Evolutionary conservation across 2,329 filamentous ascomycete genomes (phyloP), one percentile per base, ranked within the genome.

Genomic region (Colletotrichum endophyticum): DNA sequence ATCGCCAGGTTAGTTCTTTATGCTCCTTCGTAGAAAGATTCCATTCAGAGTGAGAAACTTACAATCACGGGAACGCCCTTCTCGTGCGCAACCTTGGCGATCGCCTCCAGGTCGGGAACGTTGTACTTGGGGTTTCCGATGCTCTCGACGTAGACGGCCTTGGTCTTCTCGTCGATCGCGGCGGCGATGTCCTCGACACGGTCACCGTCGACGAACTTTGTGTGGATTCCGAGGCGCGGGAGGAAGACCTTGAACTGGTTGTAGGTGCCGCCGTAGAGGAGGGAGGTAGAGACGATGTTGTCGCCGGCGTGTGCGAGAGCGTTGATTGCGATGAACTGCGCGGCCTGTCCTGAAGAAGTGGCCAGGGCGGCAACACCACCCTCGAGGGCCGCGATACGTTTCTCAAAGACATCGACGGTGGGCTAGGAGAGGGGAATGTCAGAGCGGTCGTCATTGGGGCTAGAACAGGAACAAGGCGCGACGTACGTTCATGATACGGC

Each of bases 101-200:
- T 96, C 68, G 93, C 94, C 87, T 96, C 95, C 71, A 98, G 94
- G 83, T 98, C 96, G 5, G 96, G 96, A 25, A 98, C 91, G 84
- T 98, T 98, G 88, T 98, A 98, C 80, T 93, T 92, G 44, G 96
- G 96, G 87, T 99, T 99, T 36, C 96, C 96, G 81, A 98, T 98
- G 81, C 93, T 95, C 90, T 99, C 96, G 61, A 98, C 87, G 84
- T 96, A 98, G 62, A 98, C 91, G 30, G 95, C 95, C 90, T 98
- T 98, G 78, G 96, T 99, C 86, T 94, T 95, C 80, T 98, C 95
- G 84, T 98, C 96, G 83, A 98, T 98, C 71, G 93, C 92, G 63
- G 92, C 92, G 49, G 91, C 93, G 82, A 98, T 94, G 81, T 96
- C 95, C 80, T 94, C 93, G 16, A 95, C 88, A 75, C 92, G 92